Conservation (phyloP, 2,329 filamentous ascomycete species). For the Aspergillus sp. region DNA sequence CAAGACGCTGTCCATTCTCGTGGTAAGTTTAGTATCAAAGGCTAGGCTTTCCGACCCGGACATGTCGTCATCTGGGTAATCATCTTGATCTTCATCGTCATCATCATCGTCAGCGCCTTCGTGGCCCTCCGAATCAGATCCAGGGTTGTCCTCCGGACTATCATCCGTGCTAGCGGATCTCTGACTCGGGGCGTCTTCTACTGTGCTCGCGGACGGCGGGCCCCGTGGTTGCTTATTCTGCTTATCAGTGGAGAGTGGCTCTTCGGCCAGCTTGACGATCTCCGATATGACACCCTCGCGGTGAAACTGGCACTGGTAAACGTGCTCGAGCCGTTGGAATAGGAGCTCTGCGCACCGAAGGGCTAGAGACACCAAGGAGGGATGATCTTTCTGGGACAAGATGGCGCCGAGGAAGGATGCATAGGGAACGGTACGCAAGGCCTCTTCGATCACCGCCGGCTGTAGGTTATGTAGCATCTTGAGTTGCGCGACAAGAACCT, state of each 20-base stretch:
- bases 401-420: slow-evolving; percentile 94
- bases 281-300: slow-evolving; percentile 92
- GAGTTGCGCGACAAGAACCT: slow-evolving; percentile 87
- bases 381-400: slow-evolving; percentile 87
- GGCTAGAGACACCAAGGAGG: slow-evolving; percentile 74
- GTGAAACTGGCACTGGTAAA: slow-evolving; percentile 95
- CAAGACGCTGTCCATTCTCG: slow-evolving; percentile 43
- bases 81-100: slow-evolving; percentile 45
- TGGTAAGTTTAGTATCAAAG: slow-evolving; percentile 38
- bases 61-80: slow-evolving; percentile 40
- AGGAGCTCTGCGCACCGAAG: slow-evolving; percentile 85
- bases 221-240: slow-evolving; percentile 9
- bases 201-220: slow-evolving; percentile 13
- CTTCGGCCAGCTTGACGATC: slow-evolving; percentile 67
- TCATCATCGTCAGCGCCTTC: slow-evolving; percentile 48
- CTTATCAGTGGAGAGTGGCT: slow-evolving; percentile 21
- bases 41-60: slow-evolving; percentile 63
- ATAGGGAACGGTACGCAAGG: slow-evolving; percentile 80
- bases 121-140: slow-evolving; percentile 43
- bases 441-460: slow-evolving; percentile 71
- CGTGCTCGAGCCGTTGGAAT: slow-evolving; percentile 69
- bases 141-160: slow-evolving; percentile 26
- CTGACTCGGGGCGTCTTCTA: slow-evolving; percentile 6
- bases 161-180: slow-evolving; percentile 14
- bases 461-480: slow-evolving; percentile 98